Percentiles rank a stretch among this genome's conserved stretches.
These are phyloP conservation scores for Fusarium camptoceras DNA, from an alignment of 2,329 filamentous ascomycete species.

Conservation along the genomic window DNA sequence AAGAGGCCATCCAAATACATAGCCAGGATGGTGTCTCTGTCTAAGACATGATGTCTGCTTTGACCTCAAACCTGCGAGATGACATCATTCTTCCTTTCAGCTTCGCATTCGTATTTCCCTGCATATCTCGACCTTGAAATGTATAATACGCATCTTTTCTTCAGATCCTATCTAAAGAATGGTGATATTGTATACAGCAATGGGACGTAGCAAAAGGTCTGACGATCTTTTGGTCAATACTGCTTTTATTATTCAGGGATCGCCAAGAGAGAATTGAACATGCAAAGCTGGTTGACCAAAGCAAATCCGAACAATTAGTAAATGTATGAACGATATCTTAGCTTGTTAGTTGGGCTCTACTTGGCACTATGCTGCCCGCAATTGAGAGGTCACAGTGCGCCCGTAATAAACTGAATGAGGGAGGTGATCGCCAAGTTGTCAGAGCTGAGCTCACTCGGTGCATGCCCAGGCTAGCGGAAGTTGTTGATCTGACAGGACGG, in stretches of 20 bases:
- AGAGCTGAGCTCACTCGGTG: too few relatives aligned
- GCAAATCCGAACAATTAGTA: background rate
- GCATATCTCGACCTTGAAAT: too few relatives aligned
- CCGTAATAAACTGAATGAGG: background rate
- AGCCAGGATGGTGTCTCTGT: too few relatives aligned
- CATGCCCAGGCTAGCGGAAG: too few relatives aligned
- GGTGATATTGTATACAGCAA: too few relatives aligned
- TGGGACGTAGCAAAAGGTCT: background rate
- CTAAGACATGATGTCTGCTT: too few relatives aligned
- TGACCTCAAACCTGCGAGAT: too few relatives aligned
- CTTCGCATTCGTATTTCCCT: fast-evolving
- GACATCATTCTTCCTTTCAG: too few relatives aligned
- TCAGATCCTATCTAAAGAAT: fast-evolving
- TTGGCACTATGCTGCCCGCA: background rate
- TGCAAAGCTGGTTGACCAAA: background rate
- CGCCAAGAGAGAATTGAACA: background rate
- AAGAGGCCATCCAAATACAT: too few relatives aligned
- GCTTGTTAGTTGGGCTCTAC: background rate
- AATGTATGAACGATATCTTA: fast-evolving
- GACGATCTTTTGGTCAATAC: too few relatives aligned
- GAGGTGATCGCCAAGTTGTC: background rate
- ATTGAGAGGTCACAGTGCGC: background rate
- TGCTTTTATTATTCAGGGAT: background rate
- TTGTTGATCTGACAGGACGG: fast-evolving
- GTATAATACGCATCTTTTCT: too few relatives aligned